Conservation (phyloP, 139 green algal genomes). For the Coelastrella sp. region DNA sequence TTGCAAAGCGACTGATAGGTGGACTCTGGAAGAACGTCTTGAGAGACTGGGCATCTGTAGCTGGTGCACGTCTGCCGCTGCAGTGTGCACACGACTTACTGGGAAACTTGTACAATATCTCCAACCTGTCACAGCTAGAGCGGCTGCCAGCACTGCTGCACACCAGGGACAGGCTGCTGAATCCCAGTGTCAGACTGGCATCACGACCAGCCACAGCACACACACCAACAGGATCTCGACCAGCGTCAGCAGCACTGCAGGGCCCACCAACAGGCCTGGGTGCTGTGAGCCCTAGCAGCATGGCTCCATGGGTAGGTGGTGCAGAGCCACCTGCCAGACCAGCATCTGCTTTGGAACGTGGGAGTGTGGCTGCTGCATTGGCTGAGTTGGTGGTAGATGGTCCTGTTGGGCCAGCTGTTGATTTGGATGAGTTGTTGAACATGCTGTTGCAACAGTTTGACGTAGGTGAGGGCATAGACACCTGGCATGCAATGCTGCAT, state of each 20-base stretch:
- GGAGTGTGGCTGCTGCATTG: constrained; percentile 14
- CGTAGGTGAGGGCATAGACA: constrained; percentile 36
- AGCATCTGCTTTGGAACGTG: background rate
- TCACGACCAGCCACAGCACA: background rate
- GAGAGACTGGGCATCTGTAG: constrained; percentile 15
- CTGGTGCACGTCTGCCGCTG: constrained; percentile 38
- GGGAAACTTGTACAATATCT: constrained; percentile 44
- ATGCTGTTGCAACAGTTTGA: constrained; percentile 40
- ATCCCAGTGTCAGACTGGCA: background rate
- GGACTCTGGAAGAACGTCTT: constrained; percentile 42
- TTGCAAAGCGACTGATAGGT: constrained; percentile 27
- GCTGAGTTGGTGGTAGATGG: constrained; percentile 2
- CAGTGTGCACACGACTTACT: constrained; percentile 46
- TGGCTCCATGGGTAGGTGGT: no score
- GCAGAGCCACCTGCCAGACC: background rate
- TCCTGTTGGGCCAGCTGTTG: constrained; percentile 16
- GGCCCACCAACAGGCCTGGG: no score
- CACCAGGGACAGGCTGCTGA: background rate
- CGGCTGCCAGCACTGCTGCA: constrained; percentile 11
- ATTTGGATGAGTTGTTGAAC: constrained; percentile 42
- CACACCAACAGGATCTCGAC: background rate
- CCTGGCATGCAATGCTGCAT: no score
- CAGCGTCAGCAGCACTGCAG: no score
- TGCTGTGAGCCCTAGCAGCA: no score
- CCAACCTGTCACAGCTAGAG: background rate